Evolutionary conservation across 1,139 yeast species (phyloP).

Genomic region (Yamadazyma epiphylla): DNA sequence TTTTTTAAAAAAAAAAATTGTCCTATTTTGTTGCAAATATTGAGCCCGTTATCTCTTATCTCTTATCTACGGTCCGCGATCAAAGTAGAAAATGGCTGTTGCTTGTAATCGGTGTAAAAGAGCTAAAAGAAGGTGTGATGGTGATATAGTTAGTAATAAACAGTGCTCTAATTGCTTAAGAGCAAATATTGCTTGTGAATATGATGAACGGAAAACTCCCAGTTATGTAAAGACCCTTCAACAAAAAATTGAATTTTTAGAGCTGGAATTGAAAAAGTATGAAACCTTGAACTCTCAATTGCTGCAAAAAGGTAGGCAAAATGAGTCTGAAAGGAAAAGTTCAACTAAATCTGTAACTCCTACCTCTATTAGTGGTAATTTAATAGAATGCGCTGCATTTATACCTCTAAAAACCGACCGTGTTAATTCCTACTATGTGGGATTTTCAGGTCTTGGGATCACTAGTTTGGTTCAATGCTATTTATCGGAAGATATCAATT

Average conservation of each 20-base stretch:
- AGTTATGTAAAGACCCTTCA: constrained; percentile 4
- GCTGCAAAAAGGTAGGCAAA: not conserved
- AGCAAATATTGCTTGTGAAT: constrained; percentile 3
- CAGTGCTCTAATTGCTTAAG: constrained; percentile 4
- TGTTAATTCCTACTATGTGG: constrained; percentile 6
- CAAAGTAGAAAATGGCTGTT: not conserved
- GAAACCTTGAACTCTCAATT: not conserved
- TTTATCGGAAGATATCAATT: constrained; percentile 2
- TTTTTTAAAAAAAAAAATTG: no score
- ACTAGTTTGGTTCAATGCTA: constrained; percentile 8
- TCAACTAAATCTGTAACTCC: not conserved
- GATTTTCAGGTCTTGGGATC: constrained; percentile 5
- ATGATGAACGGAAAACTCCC: constrained; percentile 3
- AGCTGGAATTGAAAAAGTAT: constrained; percentile 1
- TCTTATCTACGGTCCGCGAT: not conserved
- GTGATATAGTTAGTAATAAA: constrained; percentile 2
- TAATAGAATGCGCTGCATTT: constrained; percentile 9
- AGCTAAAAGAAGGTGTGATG: constrained; percentile 8
- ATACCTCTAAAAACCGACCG: constrained; percentile 8
- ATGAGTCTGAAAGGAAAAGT: not conserved
- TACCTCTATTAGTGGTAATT: constrained; percentile 1
- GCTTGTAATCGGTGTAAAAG: constrained; percentile 8
- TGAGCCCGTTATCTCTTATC: no score
- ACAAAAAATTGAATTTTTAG: constrained; percentile 3
- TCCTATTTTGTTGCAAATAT: no score